phyloP scores from a whole-genome alignment of 192 early-diverging fungal species.

The Obelidium mucronatum region DNA sequence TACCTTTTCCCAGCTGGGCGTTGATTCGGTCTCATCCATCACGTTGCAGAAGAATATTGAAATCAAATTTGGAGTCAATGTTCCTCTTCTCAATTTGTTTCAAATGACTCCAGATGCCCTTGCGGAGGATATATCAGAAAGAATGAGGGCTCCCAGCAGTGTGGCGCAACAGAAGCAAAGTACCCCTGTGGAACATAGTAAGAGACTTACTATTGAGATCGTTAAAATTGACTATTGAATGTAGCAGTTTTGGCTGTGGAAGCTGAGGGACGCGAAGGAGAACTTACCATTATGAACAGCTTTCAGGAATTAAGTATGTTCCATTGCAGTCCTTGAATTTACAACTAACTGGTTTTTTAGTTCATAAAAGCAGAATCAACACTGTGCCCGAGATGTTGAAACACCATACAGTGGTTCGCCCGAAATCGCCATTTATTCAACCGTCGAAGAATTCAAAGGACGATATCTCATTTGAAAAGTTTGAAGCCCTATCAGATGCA shows the following conservation, averaged over 20 bases:
- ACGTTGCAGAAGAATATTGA: conserved; percentile 2
- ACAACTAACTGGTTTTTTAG: too few species aligned
- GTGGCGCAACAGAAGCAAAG: too few species aligned
- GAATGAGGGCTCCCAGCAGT: neutral
- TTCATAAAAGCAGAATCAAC: neutral
- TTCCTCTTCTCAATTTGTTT: conserved; percentile 5
- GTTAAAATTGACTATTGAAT: too few species aligned
- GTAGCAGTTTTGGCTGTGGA: too few species aligned
- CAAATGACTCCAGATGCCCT: neutral
- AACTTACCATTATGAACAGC: too few species aligned
- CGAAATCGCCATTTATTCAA: conserved; percentile 1
- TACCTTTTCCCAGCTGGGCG: neutral
- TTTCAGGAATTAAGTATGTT: too few species aligned
- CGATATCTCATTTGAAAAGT: conserved; percentile 3
- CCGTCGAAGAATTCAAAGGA: neutral
- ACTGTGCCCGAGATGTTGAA: neutral
- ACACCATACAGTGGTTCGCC: neutral
- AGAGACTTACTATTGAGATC: too few species aligned
- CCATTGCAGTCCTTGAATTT: too few species aligned
- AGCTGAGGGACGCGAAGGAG: too few species aligned
- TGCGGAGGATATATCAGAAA: neutral
- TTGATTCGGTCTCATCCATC: conserved; percentile 14
- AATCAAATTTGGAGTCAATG: neutral
- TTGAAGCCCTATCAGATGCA: neutral
- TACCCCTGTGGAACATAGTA: too few species aligned